These are phyloP conservation scores for Penicillium crustosum DNA, from an alignment of 2,329 filamentous ascomycete species.

Conservation along the genomic window DNA sequence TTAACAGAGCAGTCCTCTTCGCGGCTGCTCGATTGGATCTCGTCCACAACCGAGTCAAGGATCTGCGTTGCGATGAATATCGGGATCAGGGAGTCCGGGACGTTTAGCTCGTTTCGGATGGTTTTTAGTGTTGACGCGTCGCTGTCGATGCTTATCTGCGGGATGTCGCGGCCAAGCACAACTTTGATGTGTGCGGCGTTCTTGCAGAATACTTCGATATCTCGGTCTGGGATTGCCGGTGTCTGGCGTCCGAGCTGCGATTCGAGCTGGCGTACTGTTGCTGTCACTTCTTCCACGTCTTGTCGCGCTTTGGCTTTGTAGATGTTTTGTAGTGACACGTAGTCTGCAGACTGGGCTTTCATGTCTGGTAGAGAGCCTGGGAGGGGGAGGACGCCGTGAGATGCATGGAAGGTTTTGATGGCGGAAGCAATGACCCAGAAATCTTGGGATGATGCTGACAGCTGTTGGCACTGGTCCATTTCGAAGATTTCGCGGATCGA, in stretches of 20 bases:
- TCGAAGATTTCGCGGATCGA: conserved; percentile 76
- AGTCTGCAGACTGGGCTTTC: conserved; percentile 90
- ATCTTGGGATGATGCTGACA: conserved; percentile 53
- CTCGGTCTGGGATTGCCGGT: conserved; percentile 60
- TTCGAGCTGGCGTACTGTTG: conserved; percentile 60
- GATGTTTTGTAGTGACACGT: conserved; percentile 85
- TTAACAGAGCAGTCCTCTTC: conserved; percentile 30
- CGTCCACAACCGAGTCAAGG: conserved; percentile 49
- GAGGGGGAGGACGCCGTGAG: conserved; percentile 73
- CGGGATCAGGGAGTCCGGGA: conserved; percentile 61
- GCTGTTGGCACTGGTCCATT: conserved; percentile 58
- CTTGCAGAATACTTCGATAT: conserved; percentile 92
- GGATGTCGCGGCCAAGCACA: conserved; percentile 64
- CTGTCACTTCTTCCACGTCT: conserved; percentile 74
- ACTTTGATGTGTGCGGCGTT: conserved; percentile 91
- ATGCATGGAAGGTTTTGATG: conserved; percentile 71
- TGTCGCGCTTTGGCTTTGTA: conserved; percentile 85
- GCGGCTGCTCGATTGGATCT: conserved; percentile 50
- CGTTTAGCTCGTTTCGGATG: conserved; percentile 40
- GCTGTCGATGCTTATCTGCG: conserved; percentile 44
- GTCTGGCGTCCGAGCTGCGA: conserved; percentile 48
- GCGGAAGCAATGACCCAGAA: conserved; percentile 92
- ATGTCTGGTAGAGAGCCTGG: conserved; percentile 91
- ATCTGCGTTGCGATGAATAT: conserved; percentile 67
- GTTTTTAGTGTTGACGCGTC: conserved; percentile 44